These are phyloP conservation scores for Ceratonia siliqua DNA, from an alignment of 306 rosid genomes.

Conservation along the genomic window DNA sequence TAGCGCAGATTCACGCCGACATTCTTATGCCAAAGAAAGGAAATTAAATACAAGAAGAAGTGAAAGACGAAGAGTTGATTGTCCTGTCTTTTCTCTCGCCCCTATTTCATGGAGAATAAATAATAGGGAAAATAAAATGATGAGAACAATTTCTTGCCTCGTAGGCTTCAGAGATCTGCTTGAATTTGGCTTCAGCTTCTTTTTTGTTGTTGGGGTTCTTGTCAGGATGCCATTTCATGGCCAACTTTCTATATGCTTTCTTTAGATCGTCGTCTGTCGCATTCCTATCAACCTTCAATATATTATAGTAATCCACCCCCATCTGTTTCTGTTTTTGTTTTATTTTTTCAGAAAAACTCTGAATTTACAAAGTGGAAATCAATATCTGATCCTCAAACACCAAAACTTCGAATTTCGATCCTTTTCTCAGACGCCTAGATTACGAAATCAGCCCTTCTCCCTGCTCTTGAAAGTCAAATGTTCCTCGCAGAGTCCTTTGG, in stretches of 20 bases:
- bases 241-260: slow-evolving; percentile 84
- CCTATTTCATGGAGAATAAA: not conserved
- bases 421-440: slow-evolving; percentile 32
- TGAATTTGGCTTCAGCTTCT: slow-evolving; percentile 97
- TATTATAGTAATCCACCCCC: slow-evolving; percentile 88
- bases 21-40: not conserved
- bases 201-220: slow-evolving; percentile 81
- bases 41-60: not conserved
- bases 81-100: not conserved
- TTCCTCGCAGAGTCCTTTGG: too few relatives aligned
- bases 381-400: slow-evolving; percentile 16
- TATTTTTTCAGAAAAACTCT: not conserved
- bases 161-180: slow-evolving; percentile 94
- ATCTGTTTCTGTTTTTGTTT: slow-evolving; percentile 35
- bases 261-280: slow-evolving; percentile 92
- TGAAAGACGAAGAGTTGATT: not conserved
- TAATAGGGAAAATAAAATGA: not conserved
- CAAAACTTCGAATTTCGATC: slow-evolving; percentile 24
- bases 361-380: slow-evolving; percentile 25
- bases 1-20: not conserved
- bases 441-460: not conserved
- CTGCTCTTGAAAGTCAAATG: not conserved
- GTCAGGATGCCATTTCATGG: slow-evolving; percentile 99
- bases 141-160: slow-evolving; percentile 57
- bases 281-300: slow-evolving; percentile 70